Conservation (phyloP, 495 filamentous ascomycete genomes). For the Penicillium steckii region DNA sequence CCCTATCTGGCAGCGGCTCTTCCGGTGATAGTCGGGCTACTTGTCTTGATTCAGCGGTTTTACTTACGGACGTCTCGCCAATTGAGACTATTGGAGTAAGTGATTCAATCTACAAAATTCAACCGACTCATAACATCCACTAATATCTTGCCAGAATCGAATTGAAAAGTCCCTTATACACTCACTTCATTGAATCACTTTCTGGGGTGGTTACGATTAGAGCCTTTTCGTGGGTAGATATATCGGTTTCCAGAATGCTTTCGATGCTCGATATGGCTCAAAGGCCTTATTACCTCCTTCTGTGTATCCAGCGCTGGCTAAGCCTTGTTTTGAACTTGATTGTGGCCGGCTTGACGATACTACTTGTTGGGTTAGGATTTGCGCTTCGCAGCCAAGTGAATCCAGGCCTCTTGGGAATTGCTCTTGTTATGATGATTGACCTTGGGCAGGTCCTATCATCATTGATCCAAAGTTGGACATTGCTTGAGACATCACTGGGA, state of each 20-base stretch:
- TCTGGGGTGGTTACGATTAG: conserved; percentile 39
- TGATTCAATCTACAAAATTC: neutral
- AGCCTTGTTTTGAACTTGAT: conserved; percentile 25
- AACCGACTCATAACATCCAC: neutral
- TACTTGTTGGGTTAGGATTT: conserved; percentile 20
- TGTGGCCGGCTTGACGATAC: conserved; percentile 22
- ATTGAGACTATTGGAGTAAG: conserved; percentile 68
- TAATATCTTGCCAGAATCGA: conserved; percentile 24
- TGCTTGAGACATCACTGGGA: conserved; percentile 29
- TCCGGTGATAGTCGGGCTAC: conserved; percentile 22
- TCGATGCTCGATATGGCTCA: conserved; percentile 34
- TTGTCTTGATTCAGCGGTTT: conserved; percentile 71
- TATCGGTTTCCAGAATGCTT: conserved; percentile 9
- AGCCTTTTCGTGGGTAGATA: conserved; percentile 36
- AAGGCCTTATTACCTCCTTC: conserved; percentile 41
- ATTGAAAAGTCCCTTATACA: conserved; percentile 40
- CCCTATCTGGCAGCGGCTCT: conserved; percentile 33
- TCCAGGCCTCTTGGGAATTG: conserved; percentile 29
- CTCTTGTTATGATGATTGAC: conserved; percentile 27
- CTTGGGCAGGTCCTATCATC: conserved; percentile 17
- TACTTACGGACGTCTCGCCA: conserved; percentile 84
- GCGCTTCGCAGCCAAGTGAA: conserved; percentile 16
- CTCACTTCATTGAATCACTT: conserved; percentile 42
- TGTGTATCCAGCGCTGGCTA: conserved; percentile 43
- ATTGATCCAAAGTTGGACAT: conserved; percentile 26